Base-by-base conservation (phyloP, 257 asterid species). In the Solanum lycopersicoides region DNA sequence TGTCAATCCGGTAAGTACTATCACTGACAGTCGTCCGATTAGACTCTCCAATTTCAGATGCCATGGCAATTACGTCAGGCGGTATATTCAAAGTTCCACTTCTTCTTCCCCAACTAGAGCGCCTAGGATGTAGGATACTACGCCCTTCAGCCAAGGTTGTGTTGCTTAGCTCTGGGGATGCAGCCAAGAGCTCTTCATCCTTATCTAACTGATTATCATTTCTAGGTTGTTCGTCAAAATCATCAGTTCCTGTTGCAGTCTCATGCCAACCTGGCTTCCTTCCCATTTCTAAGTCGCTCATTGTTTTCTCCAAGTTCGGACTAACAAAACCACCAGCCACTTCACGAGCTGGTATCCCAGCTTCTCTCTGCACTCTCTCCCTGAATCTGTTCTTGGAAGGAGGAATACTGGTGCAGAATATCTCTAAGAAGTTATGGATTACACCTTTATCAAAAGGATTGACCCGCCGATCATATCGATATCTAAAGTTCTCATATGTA, bases 201-300 rank as follows among this genome's bases (percentile, higher is more conserved):
- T 87, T 88, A 32, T 68, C 90, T 28, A 74, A 87, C 37, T 53
- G 65, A 82, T 41, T 89, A 60, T 73, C 86, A 60, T 85, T 83
- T 65, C 89, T 84, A 7, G 79, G 86, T 14, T 82, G 87, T 71
- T 77, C 69, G 16, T 85, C 91, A 69, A 79, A 53, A 21, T 79
- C 89, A 79, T 83, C 99, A 23, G 94, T 93, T 50, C 32, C 68
- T 82, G 30, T 32, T 50, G 85, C 69, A 73, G 93, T 95, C 85
- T 93, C 98, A n/a, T 99, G 98, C 89, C 95, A 98, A 5, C 99
- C 94, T 89, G 94, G 94, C 90, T 97, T 95, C n/a, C 98, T 98
- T 83, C 98, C 99, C 37, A 96, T 89, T 91, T 95, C 98, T 88
- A 95, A 77, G 90, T 95, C 98, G 50, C 94, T 98, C 90, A 95